phyloP scores from a whole-genome alignment of 495 filamentous ascomycete genomes.

The Viridothelium virens region DNA sequence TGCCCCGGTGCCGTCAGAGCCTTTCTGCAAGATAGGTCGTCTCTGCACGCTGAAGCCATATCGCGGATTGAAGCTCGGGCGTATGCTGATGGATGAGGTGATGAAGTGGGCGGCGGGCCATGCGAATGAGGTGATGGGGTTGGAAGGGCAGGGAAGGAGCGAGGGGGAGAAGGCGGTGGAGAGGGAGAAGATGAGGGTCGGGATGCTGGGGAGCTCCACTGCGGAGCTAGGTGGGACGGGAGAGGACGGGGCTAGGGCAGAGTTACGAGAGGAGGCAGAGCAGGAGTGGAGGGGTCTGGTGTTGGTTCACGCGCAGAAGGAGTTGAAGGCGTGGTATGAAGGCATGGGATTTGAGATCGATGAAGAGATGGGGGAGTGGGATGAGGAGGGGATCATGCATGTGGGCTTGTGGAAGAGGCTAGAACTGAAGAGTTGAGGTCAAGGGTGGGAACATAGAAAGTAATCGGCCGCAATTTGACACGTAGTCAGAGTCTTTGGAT shows the following conservation, averaged over 20 bases:
- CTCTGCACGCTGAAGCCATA: conserved; percentile 58
- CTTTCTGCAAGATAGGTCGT: conserved; percentile 42
- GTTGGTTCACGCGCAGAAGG: conserved; percentile 65
- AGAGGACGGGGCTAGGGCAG: background rate
- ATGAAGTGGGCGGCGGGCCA: conserved; percentile 55
- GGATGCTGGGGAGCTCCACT: background rate
- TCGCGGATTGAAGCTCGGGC: conserved; percentile 55
- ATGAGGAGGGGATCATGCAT: conserved; percentile 79
- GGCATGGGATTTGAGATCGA: conserved; percentile 64
- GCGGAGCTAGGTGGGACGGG: conserved; percentile 22
- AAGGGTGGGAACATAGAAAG: background rate
- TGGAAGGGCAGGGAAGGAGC: conserved; percentile 21
- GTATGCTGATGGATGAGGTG: conserved; percentile 54
- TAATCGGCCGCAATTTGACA: too few species aligned
- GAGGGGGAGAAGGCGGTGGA: conserved; percentile 21
- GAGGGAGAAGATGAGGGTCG: background rate
- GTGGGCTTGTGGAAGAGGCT: conserved; percentile 63
- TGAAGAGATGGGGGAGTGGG: conserved; percentile 64
- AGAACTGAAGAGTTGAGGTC: conserved; percentile 9
- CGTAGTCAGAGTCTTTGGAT: too few species aligned
- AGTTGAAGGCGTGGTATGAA: conserved; percentile 52
- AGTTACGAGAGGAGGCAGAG: background rate
- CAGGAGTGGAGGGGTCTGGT: conserved; percentile 59
- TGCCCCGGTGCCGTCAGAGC: conserved; percentile 17
- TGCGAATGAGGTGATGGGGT: conserved; percentile 38